Conservation (phyloP, 331 rosid species). For the Pyrus hybrid region DNA sequence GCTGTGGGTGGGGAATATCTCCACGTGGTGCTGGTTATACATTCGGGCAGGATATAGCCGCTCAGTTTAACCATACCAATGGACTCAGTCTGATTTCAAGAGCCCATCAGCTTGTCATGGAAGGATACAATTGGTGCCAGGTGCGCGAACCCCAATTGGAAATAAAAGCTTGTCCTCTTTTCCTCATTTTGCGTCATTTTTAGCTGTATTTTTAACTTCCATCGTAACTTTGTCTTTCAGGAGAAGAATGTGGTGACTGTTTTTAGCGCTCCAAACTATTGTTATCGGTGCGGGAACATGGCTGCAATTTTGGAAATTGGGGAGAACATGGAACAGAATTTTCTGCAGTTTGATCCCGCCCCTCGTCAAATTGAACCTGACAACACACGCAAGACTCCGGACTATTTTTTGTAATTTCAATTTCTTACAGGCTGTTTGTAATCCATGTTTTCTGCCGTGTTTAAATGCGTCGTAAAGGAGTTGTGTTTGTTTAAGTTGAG, state of each 20-base stretch:
- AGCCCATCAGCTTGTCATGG: conserved; percentile 99
- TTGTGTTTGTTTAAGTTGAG: conserved; percentile 53
- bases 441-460: conserved; percentile 48
- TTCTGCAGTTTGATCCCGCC: conserved; percentile 98
- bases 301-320: conserved; percentile 98
- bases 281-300: conserved; percentile 99
- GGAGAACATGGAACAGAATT: conserved; percentile 96
- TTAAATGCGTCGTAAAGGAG: conserved; percentile 62
- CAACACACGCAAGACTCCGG: conserved; percentile 97
- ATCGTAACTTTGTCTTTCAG: conserved; percentile 33
- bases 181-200: background rate
- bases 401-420: conserved; percentile 85
- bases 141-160: conserved; percentile 29
- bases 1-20: conserved; percentile 99
- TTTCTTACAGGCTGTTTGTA: conserved; percentile 40
- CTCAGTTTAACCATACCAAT: conserved; percentile 90
- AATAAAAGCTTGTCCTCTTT: background rate
- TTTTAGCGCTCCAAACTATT: conserved; percentile 96
- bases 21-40: conserved; percentile 99
- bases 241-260: conserved; percentile 98
- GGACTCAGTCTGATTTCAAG: conserved; percentile 96
- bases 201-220: conserved; percentile 14
- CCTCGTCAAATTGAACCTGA: conserved; percentile 98
- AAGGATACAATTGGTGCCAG: conserved; percentile 99
- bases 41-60: conserved; percentile 96